A percentile compares a stretch with the other conserved stretches of the same genome.
These are phyloP conservation scores for Penicillium griseofulvum DNA, from an alignment of 2,329 filamentous ascomycete species.

Conservation along the genomic window DNA sequence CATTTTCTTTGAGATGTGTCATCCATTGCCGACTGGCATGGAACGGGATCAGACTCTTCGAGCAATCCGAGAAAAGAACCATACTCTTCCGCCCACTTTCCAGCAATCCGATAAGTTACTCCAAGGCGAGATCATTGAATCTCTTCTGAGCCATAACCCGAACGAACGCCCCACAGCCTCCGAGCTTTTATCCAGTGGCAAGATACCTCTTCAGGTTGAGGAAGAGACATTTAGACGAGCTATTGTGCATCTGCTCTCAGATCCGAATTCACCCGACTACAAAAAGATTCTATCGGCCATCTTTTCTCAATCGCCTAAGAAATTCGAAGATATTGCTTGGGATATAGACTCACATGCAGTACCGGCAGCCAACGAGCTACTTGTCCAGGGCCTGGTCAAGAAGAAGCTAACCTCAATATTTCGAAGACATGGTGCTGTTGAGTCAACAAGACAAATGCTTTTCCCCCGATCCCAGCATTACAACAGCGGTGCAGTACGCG, in stretches of 20 bases:
- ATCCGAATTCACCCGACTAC: slow-evolving; percentile 83
- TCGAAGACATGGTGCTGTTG: slow-evolving; percentile 82
- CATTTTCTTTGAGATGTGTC: slow-evolving; percentile 98
- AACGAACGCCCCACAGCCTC: slow-evolving; percentile 77
- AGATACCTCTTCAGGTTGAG: slow-evolving; percentile 86
- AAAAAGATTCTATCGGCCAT: slow-evolving; percentile 83
- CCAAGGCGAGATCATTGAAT: slow-evolving; percentile 74
- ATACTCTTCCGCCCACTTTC: slow-evolving; percentile 71
- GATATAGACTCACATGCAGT: slow-evolving; percentile 62
- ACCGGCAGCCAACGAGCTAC: slow-evolving; percentile 51
- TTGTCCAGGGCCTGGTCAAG: slow-evolving; percentile 72
- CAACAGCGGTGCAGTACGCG: slow-evolving; percentile 67
- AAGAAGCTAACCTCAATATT: slow-evolving; percentile 75
- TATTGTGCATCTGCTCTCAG: slow-evolving; percentile 70
- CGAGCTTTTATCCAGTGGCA: slow-evolving; percentile 80
- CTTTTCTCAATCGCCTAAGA: slow-evolving; percentile 72
- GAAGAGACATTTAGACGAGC: slow-evolving; percentile 85
- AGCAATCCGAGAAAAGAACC: slow-evolving; percentile 64
- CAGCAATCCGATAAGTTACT: slow-evolving; percentile 62
- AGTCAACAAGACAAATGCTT: slow-evolving; percentile 69
- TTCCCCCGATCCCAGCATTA: slow-evolving; percentile 84
- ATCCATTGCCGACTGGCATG: slow-evolving; percentile 60
- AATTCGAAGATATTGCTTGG: slow-evolving; percentile 78
- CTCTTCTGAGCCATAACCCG: slow-evolving; percentile 77
- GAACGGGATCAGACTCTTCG: slow-evolving; percentile 66